These are phyloP conservation scores for Cyberlindnera meyerae DNA, from an alignment of 805 yeast genomes.

Conservation along the genomic window DNA sequence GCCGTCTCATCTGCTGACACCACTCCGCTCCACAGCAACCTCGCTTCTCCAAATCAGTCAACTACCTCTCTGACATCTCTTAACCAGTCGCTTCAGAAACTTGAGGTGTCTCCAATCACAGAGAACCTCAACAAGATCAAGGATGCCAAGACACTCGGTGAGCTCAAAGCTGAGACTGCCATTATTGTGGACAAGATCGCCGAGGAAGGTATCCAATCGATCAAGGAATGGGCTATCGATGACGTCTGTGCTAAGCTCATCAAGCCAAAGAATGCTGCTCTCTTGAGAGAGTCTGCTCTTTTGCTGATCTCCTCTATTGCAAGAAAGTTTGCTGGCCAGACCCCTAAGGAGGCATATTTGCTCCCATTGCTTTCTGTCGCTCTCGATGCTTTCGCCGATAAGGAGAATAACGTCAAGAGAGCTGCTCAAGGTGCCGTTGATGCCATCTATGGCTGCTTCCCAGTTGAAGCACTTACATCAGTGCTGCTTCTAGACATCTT, in stretches of 20 bases:
- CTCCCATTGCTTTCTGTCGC: conserved; percentile 57
- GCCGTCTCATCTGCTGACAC: conserved; percentile 18
- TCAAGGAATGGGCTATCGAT: conserved; percentile 60
- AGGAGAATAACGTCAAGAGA: conserved; percentile 79
- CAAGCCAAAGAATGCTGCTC: conserved; percentile 68
- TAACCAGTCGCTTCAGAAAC: conserved; percentile 61
- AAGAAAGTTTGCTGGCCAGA: conserved; percentile 56
- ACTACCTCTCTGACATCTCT: conserved; percentile 71
- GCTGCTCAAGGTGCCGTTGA: conserved; percentile 81
- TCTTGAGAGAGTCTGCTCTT: conserved; percentile 74
- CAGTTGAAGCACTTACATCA: conserved; percentile 74
- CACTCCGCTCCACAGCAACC: conserved; percentile 23
- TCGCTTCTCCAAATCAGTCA: conserved; percentile 44
- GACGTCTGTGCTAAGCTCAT: conserved; percentile 61
- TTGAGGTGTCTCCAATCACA: conserved; percentile 63
- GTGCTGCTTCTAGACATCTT: conserved; percentile 58
- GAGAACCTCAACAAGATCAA: conserved; percentile 50
- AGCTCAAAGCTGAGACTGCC: conserved; percentile 31
- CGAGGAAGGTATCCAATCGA: conserved; percentile 38
- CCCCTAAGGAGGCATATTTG: conserved; percentile 74
- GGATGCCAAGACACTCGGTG: conserved; percentile 30
- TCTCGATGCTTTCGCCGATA: conserved; percentile 75
- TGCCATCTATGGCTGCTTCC: conserved; percentile 62
- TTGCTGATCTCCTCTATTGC: conserved; percentile 55
- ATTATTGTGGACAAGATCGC: conserved; percentile 43